Evolutionary conservation across 1,284 basidiomycete genomes (phyloP), one percentile per base, ranked within the genome.

Genomic region (Apiotrichum laibachii): DNA sequence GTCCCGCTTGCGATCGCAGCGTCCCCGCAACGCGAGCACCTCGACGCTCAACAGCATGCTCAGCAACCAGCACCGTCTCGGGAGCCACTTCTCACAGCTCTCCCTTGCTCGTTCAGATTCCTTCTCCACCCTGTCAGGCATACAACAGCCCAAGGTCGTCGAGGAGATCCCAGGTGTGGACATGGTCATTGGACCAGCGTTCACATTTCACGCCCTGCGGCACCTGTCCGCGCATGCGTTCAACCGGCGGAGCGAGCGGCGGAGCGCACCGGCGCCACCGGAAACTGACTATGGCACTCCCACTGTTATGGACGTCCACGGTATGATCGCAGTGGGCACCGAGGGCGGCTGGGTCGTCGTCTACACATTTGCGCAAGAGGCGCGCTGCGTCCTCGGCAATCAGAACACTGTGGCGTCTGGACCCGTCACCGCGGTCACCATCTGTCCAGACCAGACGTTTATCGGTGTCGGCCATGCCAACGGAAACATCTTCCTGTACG

Each of bases 381-480:
- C 95, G 58, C 86, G 86, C 65, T 87, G 86, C 67, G 79, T 92
- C 2, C 89, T 90, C 67, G 89, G 89, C 10, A 85, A 81, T 53
- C 85, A 88, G 50, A 64, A 79, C 13, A 80, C 81, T 49, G 84
- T 80, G 68, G 76, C 80, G 12, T 80, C 86, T 18, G 92, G 92
- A 16, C 77, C 89, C n/a, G 91, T 96, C 18, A 96, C 92, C 8
- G 88, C 93, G 1, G 78, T 99, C 6, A 87, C 92, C 2, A 81
- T 99, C 52, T 97, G 94, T 5, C 87, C 90, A 64, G 96, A 99
- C 72, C 90, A 93, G 68, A 95, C 94, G 0, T 98, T 87, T 74
- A 81, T 98, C 50, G 95, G 89, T 0, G 88, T 89, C 1, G 96
- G 96, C 0, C 92, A 98, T 75, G 82, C 85, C 0, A 85, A 83